Percentiles rank a stretch among this genome's conserved stretches.
Conservation (phyloP, 495 filamentous ascomycete genomes). For the Neurospora sp. region DNA sequence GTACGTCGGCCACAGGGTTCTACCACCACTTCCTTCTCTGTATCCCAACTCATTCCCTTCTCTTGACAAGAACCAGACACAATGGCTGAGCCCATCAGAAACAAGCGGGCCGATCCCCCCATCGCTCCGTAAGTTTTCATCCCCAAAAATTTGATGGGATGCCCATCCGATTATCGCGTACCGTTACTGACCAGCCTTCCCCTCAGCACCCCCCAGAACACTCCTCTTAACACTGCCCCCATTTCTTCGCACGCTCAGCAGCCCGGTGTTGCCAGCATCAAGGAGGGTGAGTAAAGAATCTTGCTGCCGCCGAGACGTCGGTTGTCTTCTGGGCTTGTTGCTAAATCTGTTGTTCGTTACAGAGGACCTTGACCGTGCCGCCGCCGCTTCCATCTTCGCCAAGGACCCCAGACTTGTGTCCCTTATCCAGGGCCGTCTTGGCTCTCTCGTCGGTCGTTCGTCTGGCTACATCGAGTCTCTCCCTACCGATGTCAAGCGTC, state of each 20-base stretch:
- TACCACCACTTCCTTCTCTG: not conserved
- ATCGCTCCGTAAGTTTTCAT: slow-evolving; percentile 58
- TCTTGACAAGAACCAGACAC: slow-evolving; percentile 10
- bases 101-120: slow-evolving; percentile 74
- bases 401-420: slow-evolving; percentile 85
- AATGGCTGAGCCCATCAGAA: slow-evolving; percentile 88
- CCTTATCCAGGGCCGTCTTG: slow-evolving; percentile 95
- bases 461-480: slow-evolving; percentile 98
- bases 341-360: slow-evolving; percentile 11
- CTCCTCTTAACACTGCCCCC: slow-evolving; percentile 84
- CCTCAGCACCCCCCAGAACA: slow-evolving; percentile 87
- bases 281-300: slow-evolving; percentile 64
- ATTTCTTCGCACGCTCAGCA: slow-evolving; percentile 97
- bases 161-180: not conserved
- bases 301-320: slow-evolving; percentile 17
- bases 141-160: not conserved
- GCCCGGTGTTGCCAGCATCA: slow-evolving; percentile 88
- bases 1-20: not conserved
- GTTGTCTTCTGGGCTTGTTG: not conserved
- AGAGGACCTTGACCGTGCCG: slow-evolving; percentile 85
- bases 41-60: not conserved
- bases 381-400: slow-evolving; percentile 85
- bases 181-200: slow-evolving; percentile 17
- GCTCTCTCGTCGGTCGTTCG: slow-evolving; percentile 83
- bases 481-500: slow-evolving; percentile 75